These are phyloP conservation scores for Cynanchum wilfordii DNA, from an alignment of 257 asterid genomes.

Conservation along the genomic window DNA sequence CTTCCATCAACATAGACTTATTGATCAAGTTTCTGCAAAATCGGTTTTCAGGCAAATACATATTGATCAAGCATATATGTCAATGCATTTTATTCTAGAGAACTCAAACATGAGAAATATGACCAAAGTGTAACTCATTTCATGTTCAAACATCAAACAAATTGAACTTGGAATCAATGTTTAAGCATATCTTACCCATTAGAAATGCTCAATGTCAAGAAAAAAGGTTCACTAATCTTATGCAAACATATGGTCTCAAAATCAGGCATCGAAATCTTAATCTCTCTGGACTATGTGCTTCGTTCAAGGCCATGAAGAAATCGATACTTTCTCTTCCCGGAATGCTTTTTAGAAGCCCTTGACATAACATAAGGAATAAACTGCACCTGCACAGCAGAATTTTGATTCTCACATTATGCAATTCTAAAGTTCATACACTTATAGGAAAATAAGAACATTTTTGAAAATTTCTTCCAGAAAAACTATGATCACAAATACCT, in stretches of 20 bases:
- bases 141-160: conserved; percentile 4
- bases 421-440: neutral
- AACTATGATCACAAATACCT: conserved; percentile 36
- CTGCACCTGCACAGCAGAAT: conserved; percentile 44
- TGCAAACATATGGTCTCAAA: neutral
- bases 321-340: conserved; percentile 67
- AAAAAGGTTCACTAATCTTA: neutral
- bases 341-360: conserved; percentile 52
- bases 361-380: conserved; percentile 61
- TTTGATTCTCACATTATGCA: neutral
- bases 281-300: conserved; percentile 7
- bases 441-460: neutral
- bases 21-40: neutral
- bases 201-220: neutral
- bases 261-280: neutral
- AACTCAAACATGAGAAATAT: too few species aligned
- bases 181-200: neutral
- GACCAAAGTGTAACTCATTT: neutral
- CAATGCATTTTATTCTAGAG: neutral
- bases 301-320: conserved; percentile 69
- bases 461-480: neutral
- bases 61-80: too few species aligned
- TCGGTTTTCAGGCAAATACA: neutral
- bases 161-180: neutral
- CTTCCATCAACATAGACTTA: neutral